Base-by-base conservation (phyloP, 805 yeast genomes). In the Metschnikowia bowlesiae region DNA sequence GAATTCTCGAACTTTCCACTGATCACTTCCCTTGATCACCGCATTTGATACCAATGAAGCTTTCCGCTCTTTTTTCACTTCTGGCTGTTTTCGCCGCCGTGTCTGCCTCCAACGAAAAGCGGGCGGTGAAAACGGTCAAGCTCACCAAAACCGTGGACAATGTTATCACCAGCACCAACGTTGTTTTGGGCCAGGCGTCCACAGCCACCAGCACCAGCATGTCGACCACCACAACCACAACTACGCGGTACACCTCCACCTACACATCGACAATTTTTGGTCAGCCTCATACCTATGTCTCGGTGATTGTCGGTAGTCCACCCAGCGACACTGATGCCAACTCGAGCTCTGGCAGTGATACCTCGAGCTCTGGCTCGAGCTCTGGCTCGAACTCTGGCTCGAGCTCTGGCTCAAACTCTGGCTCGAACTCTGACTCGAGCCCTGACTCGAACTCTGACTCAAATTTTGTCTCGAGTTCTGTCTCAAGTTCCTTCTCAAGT, bases 191-290 rank as follows among this genome's bases (percentile, higher is more conserved):
- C 22, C 53, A 61, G 16, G 58, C 62, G 32, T 52, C 62, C 2
- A 70, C 75, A 16, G 39, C 50, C 18, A 68, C 74, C 18, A 61
- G 69, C 51, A 49, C 61, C 44, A 51, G 59, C 28, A 56, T 65
- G 33, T 59, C 62, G 45, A 69, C 75, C 22, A 56, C 65, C 18
- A 69, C 73, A 14, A 58, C 65, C 37, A 73, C 78, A 16, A 61
- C 66, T 28, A 73, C 77, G 26, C 61, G 64, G 30, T 73, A 71
- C 58, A 73, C 77, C 39, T 75, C 76, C 14, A 73, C 78, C 7
- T 72, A 67, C 37, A 73, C 78, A 5, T 65, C 69, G 2, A 71
- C 75, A 14, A 67, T 73, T n/a, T 66, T 68, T 48, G 77, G 77
- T 22, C 57, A 63, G 28, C 70, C 70, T 13, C 52, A 60, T 33